Evolutionary conservation across 495 filamentous ascomycete species (phyloP).

Genomic region (Monascus purpureus): DNA sequence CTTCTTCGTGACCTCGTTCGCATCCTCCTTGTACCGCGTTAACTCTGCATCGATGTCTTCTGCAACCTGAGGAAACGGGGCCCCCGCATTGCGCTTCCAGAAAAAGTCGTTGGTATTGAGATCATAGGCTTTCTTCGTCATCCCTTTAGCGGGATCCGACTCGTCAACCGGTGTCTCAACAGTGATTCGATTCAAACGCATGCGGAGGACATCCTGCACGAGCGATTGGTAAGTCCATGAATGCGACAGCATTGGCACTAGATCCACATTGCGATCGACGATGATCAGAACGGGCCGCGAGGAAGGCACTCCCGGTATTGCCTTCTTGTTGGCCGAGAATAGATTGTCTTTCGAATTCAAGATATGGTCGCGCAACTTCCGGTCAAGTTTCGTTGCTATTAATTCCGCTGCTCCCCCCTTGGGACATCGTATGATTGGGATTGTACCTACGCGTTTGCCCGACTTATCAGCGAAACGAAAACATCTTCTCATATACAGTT

Average conservation of each 20-base stretch:
- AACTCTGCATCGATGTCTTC: slow-evolving; percentile 92
- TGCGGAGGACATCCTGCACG: slow-evolving; percentile 84
- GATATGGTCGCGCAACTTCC: slow-evolving; percentile 91
- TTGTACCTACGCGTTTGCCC: slow-evolving; percentile 41
- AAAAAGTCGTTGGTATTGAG: slow-evolving; percentile 89
- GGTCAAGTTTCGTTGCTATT: slow-evolving; percentile 84
- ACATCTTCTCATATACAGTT: background rate
- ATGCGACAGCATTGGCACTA: slow-evolving; percentile 97
- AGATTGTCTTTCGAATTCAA: slow-evolving; percentile 95
- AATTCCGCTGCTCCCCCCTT: slow-evolving; percentile 88
- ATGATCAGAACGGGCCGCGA: slow-evolving; percentile 77
- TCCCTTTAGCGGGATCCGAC: slow-evolving; percentile 51
- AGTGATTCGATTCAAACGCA: slow-evolving; percentile 94
- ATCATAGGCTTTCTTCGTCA: slow-evolving; percentile 75
- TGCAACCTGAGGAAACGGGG: slow-evolving; percentile 90
- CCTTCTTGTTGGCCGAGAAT: slow-evolving; percentile 46
- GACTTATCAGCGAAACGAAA: background rate
- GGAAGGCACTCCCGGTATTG: slow-evolving; percentile 45
- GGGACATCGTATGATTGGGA: slow-evolving; percentile 87
- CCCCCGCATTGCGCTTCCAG: slow-evolving; percentile 86
- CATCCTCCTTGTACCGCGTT: slow-evolving; percentile 89
- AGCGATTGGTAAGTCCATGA: slow-evolving; percentile 98
- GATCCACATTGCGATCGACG: slow-evolving; percentile 86
- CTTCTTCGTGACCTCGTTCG: slow-evolving; percentile 86
- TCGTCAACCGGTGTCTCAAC: slow-evolving; percentile 73